Evolutionary conservation across 352 stramenopile species (phyloP), one percentile per base, ranked within the genome.

Genomic region (Phytophthora idaei): DNA sequence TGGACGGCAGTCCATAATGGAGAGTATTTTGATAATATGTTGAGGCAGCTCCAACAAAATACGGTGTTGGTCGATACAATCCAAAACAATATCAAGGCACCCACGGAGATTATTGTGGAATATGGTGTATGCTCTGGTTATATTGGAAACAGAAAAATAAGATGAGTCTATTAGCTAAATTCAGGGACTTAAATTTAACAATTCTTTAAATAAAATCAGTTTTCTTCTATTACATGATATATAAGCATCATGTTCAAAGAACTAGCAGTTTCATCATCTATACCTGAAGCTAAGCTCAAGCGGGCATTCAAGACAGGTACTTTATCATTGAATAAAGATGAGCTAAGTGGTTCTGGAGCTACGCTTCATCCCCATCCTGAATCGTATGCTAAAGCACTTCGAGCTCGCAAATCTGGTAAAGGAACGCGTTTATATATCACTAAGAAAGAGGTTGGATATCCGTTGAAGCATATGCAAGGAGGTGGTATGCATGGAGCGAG

Each of bases 121-220:
- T 39, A 39, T 39, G 34, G 34, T 39, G 34, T 12, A 39, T 39
- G 34, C 34, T 39, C 5, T 12, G 34, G 34, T 9, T 39, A 14
- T 39, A 39, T 12, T 12, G 7, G 17, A 21, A 39, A 12, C 34
- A 14, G 12, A 9, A 39, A 9, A 39, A 39, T 39, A 9, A 39
- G 12, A 9, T 12, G 9, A 12, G 12, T 12, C 7, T 39, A 14
- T 12, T 39, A 14, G 2, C 34, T 34, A 15, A 3, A 34, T 34
- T 34, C 5, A 34, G 34, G n/a, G 45, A 51, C 7, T 8, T 51
- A 34, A 51, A 51, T 34, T 34, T 51, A 34, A 51, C 45, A 7
- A 34, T 51, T 34, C 45, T 51, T 49, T n/a, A 52, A 52, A 32
- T 37, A 36, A 52, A 52, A n/a, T 50, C 45, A 50, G 45, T 28